A percentile compares a stretch with the other conserved stretches of the same genome.
Conservation (phyloP, 2,329 filamentous ascomycete genomes). For the Fusarium hostae region DNA sequence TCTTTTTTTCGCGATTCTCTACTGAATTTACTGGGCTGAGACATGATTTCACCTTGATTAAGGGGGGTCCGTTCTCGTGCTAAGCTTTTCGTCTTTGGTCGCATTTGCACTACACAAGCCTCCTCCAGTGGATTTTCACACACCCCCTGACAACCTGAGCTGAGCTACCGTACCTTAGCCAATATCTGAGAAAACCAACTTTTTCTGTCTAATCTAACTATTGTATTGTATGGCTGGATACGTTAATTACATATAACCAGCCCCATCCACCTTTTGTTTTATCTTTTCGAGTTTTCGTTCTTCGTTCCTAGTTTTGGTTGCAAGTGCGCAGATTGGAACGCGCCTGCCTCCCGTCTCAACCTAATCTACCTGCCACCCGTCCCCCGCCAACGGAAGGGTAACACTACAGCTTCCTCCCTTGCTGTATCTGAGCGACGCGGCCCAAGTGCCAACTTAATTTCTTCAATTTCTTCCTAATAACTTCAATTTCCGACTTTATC, state of each 20-base stretch:
- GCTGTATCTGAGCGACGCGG: slow-evolving; percentile 1
- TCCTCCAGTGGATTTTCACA: slow-evolving; percentile 5
- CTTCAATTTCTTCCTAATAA: slow-evolving; percentile 21
- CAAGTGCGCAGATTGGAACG: slow-evolving; percentile 16
- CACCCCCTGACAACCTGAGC: slow-evolving; percentile 28
- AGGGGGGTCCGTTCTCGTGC: slow-evolving; percentile 26
- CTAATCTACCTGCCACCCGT: slow-evolving; percentile 40
- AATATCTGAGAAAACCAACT: slow-evolving; percentile 32
- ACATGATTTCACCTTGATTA: slow-evolving; percentile 46
- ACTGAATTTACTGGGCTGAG: slow-evolving; percentile 37
- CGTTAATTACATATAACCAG: slow-evolving; percentile 37
- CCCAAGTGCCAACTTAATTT: slow-evolving; percentile 1
- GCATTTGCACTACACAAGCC: slow-evolving; percentile 13
- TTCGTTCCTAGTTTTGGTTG: slow-evolving; percentile 7
- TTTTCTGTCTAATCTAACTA: slow-evolving; percentile 13
- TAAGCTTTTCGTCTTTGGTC: slow-evolving; percentile 23
- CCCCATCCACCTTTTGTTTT: not conserved
- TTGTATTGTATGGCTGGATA: not conserved
- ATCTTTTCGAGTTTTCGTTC: slow-evolving; percentile 7
- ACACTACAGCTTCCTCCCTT: slow-evolving; percentile 1
- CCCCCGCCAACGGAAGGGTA: slow-evolving; percentile 22
- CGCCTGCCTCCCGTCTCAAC: slow-evolving; percentile 18
- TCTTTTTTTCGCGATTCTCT: not conserved
- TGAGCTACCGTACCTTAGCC: slow-evolving; percentile 24
- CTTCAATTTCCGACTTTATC: not conserved